Base-by-base conservation (phyloP, 2,329 filamentous ascomycete species). In the Paramyrothecium roridum region DNA sequence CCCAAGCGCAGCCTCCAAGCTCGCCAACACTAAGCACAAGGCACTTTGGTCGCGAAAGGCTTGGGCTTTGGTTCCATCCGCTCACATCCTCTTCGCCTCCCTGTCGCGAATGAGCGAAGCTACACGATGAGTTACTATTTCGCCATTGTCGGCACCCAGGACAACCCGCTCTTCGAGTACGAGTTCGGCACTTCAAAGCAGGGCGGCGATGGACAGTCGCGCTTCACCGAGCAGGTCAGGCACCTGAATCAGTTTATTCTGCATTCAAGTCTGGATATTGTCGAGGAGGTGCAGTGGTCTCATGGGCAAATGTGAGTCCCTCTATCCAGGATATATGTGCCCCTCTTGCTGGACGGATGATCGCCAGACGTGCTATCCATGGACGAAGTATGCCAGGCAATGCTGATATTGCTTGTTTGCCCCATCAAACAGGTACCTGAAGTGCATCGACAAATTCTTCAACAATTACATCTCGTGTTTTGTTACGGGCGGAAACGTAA, bases 221-320 rank as follows among this genome's bases (percentile, higher is more conserved):
- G 90, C 68, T 98, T 97, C 80, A 85, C 84, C 56, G 90, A 96
- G 61, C 88, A 96, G 67, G 89, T 93, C 54, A 87, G 91, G 60
- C 91, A 96, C 73, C 89, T 97, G 81, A 97, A 97, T 77, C 95
- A 97, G 73, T 98, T 99, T 78, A 91, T 98, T 69, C 86, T 96
- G 33, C 93, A 99, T 77, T 93, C 91, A 63, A 90, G 90, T 62
- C 80, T 99, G 55, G 95, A 99, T 72, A 91, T 98, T 48, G 90
- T 96, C 52, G 95, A 99, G 76, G 95, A 99, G 74, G 86, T 93
- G 30, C 95, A 98, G 76, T 99, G 95, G 93, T 88, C 86, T 8
- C 90, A 81, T 58, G 89, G 90, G 4, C 87, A 90, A 64, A 89
- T 96, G 91, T 96, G 77, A 60, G 80, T 70, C 11, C 34, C n/a